phyloP scores from a whole-genome alignment of 2,329 filamentous ascomycete genomes.

The Cladosporium sp. region DNA sequence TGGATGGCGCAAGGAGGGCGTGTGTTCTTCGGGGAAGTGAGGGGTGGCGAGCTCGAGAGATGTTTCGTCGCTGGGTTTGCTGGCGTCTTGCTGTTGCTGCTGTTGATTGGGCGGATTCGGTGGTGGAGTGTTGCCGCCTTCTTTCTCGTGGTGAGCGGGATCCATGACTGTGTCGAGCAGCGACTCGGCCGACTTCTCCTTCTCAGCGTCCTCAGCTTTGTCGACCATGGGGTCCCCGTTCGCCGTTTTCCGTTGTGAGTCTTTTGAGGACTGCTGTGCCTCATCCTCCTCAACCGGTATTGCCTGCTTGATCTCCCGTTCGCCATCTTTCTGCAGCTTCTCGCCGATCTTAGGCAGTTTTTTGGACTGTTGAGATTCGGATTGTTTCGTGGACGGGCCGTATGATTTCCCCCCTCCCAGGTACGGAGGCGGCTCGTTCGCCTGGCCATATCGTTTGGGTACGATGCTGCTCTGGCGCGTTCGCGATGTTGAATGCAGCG shows the following conservation, averaged over 20 bases:
- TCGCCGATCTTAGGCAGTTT: slow-evolving; percentile 27
- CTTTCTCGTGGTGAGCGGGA: slow-evolving; percentile 17
- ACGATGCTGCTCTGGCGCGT: slow-evolving; percentile 26
- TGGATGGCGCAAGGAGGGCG: slow-evolving; percentile 43
- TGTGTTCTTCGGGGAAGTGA: slow-evolving; percentile 32
- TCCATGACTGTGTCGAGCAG: slow-evolving; percentile 26
- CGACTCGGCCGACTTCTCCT: slow-evolving; percentile 22
- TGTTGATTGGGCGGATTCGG: slow-evolving; percentile 47
- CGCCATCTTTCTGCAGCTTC: slow-evolving; percentile 25
- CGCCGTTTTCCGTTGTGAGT: background rate
- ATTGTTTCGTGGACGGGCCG: slow-evolving; percentile 15
- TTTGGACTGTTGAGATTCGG: slow-evolving; percentile 14
- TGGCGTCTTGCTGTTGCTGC: background rate
- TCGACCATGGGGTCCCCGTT: slow-evolving; percentile 21
- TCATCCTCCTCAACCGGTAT: background rate
- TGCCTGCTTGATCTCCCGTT: slow-evolving; percentile 20
- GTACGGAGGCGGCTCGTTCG: slow-evolving; percentile 40
- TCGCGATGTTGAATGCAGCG: slow-evolving; percentile 29
- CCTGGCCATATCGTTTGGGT: slow-evolving; percentile 41
- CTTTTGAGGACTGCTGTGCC: background rate
- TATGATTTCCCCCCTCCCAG: slow-evolving; percentile 25
- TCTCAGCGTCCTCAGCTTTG: slow-evolving; percentile 11
- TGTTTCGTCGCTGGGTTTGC: slow-evolving; percentile 6
- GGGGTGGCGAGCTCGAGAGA: slow-evolving; percentile 23
- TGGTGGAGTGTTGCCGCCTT: slow-evolving; percentile 17